Conservation (phyloP, 176 grass and related monocot genomes). For the Hsuehochloa calcarea region DNA sequence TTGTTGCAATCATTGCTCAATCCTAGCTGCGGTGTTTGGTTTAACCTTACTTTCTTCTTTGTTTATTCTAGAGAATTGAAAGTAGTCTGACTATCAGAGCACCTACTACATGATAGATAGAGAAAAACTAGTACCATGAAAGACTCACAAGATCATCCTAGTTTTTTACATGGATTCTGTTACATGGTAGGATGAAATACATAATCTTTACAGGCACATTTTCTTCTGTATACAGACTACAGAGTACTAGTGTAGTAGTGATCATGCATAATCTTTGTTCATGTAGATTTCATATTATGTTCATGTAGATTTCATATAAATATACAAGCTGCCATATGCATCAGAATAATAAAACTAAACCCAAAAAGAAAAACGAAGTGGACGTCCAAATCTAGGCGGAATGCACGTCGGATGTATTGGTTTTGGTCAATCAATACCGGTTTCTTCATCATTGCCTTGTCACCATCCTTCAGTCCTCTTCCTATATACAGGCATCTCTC, state of each 20-base stretch:
- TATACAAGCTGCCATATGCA: background rate
- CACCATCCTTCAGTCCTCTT: constrained; percentile 11
- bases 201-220: background rate
- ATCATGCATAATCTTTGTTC: background rate
- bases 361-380: background rate
- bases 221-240: background rate
- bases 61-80: constrained; percentile 21
- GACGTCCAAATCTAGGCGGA: background rate
- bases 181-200: background rate
- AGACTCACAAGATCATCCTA: background rate
- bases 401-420: constrained; percentile 22
- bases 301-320: background rate
- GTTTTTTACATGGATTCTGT: background rate
- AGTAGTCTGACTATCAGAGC: constrained; percentile 33
- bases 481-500: constrained; percentile 1
- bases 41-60: constrained; percentile 19
- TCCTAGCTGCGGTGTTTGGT: constrained; percentile 32
- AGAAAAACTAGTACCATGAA: constrained; percentile 14
- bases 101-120: constrained; percentile 23
- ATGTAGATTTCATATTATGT: constrained; percentile 5
- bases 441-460: background rate
- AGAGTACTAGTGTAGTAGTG: background rate
- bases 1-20: constrained; percentile 45
- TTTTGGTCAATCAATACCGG: background rate
- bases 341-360: background rate